Conservation (phyloP, 1,284 basidiomycete species). For the Meira miltonrushii region DNA sequence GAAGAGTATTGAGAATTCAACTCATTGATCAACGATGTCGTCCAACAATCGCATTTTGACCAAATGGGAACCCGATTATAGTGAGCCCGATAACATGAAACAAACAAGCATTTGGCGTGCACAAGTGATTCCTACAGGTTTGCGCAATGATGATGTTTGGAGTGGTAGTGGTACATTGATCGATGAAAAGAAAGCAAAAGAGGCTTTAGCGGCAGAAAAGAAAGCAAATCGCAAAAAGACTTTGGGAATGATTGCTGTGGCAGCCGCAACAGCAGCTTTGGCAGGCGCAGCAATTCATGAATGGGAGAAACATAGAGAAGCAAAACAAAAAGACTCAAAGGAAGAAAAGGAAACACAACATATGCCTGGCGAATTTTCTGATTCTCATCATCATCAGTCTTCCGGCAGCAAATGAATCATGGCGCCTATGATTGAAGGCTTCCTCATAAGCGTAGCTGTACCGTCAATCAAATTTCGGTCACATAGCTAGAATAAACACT, state of each 20-base stretch:
- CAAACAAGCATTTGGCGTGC: slow-evolving; percentile 12
- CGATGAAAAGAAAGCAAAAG: background rate
- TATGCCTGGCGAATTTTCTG: too few relatives aligned
- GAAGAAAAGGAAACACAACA: slow-evolving; percentile 21
- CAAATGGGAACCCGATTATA: too few relatives aligned
- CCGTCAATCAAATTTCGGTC: too few relatives aligned
- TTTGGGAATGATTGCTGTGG: slow-evolving; percentile 14
- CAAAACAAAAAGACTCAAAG: slow-evolving; percentile 27
- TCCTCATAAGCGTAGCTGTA: too few relatives aligned
- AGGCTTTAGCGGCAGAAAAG: slow-evolving; percentile 19
- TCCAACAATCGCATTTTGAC: too few relatives aligned
- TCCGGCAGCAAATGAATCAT: too few relatives aligned
- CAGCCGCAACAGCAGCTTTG: slow-evolving; percentile 25
- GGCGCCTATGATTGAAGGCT: too few relatives aligned
- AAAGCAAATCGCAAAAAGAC: slow-evolving; percentile 3
- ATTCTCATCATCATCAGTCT: too few relatives aligned
- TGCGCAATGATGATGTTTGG: slow-evolving; percentile 15
- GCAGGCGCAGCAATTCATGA: slow-evolving; percentile 27
- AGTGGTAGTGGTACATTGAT: background rate
- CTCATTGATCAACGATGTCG: too few relatives aligned
- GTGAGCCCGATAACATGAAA: too few relatives aligned
- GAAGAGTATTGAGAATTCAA: too few relatives aligned
- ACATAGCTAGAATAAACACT: too few relatives aligned
- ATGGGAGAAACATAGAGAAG: slow-evolving; percentile 31
- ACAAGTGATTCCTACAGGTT: background rate